Base-by-base conservation (phyloP, 2,329 filamentous ascomycete species). In the Neofusicoccum laricinum region DNA sequence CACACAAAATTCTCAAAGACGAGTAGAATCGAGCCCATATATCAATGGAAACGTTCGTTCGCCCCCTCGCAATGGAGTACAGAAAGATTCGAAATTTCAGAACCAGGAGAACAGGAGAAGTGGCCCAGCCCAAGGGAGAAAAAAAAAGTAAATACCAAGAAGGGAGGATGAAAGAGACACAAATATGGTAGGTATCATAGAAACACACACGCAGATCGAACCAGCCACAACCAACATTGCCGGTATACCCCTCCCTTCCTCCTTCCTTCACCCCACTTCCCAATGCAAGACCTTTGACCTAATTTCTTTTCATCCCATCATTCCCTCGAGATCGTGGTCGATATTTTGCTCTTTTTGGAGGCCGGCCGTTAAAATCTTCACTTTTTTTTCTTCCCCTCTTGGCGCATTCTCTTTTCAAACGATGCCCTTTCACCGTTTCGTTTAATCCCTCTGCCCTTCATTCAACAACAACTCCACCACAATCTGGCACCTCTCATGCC, bases 381-480 rank as follows among this genome's bases (percentile, higher is more conserved):
- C 36, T 38, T 15, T 38, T 30, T 30, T 6, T 30, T 30, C 4
- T 30, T 38, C 36, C 34, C 34, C 10, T 15, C 36, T 38, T 38
- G 6, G 36, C 36, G 0, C 36, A 38, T 38, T 15, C 11, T 38
- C 11, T 38, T 41, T 30, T n/a, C 25, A 30, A 30, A 3, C 1
- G 25, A 30, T 30, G 25, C 25, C 5, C 25, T 30, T 6, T 30
- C 25, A 5, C 4, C 25, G 7, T 7, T 15, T n/a, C 25, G 34
- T 19, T 49, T 21, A 64, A 49, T 64, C 62, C 19, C 51, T 46
- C 51, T 64, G 62, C 5, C 92, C 93, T 72, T 96, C 91, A 76
- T 98, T 98, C 70, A 98, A 85, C 68, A 97, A 80, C 84, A 99
- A 84, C 80, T 99, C 95, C 67, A 98, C 82, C 67, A 99, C 88